Base-by-base conservation (phyloP, 768 basidiomycete genomes). In the Lepiota venenata region DNA sequence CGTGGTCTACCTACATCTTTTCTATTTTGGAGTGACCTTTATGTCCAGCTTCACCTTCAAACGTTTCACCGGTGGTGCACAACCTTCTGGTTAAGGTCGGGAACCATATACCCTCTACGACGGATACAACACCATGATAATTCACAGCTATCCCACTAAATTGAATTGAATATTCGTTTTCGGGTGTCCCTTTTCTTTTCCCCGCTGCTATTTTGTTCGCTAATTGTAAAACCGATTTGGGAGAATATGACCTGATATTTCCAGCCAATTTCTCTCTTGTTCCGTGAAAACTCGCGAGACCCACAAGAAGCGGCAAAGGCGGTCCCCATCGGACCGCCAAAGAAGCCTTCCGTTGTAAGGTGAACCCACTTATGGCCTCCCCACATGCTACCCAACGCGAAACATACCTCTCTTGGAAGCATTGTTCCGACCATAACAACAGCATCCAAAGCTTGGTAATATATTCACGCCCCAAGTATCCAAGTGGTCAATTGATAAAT, bases 41-140 rank as follows among this genome's bases (percentile, higher is more conserved):
- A 37, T 43, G n/a, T 55, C 51, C 62, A 92, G 90, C 56, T 92
- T 91, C 66, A 92, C 90, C 15, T 92, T 91, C 83, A 91, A 90
- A 68, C 83, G 90, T 21, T 90, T 78, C 57, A 74, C 75, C 47
- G 74, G 74, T 44, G 75, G 75, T 42, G 43, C 63, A 14, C 61
- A 63, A 42, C 57, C 63, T 47, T 69, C 67, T 22, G 67, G 66
- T 46, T 71, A 56, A 63, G 50, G 14, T 14, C 21, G 35, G n/a
- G 14, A 15, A 36, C 25, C 32, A 32, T 32, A 32, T 32, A 32
- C 21, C 12, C 21, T 27, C 16, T 14, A 51, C 29, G 32, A 35
- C 35, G 27, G 32, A 32, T 32, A 11, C 32, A 32, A 32, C 32
- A 35, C 40, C 32, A 32, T 18, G 4, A 50, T 25, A n/a, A 55